Evolutionary conservation across 2,329 filamentous ascomycete species (phyloP).

Genomic region (Trichoderma sp.): DNA sequence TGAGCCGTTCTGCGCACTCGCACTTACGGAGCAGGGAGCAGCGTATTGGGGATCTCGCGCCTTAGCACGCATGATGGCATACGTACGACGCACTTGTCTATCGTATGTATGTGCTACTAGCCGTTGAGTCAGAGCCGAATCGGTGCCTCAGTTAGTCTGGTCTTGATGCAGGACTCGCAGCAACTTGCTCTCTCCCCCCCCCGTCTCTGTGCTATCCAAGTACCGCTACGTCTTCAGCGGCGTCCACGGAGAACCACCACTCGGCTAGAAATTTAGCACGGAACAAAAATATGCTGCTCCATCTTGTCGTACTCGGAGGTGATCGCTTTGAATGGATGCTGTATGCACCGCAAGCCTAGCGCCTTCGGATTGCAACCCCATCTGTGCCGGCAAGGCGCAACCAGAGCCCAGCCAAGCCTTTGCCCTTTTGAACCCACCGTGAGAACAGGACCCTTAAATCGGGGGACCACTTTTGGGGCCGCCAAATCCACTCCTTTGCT

Average conservation of each 20-base stretch:
- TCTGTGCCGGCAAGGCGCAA: slow-evolving; percentile 3
- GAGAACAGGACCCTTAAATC: slow-evolving; percentile 20
- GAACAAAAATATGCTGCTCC: background rate
- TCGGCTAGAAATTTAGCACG: background rate
- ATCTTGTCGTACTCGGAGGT: background rate
- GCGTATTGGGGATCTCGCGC: background rate
- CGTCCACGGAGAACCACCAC: background rate
- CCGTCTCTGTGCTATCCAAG: background rate
- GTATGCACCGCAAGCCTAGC: slow-evolving; percentile 14
- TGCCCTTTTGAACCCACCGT: slow-evolving; percentile 3
- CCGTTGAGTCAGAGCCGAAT: background rate
- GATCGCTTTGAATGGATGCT: background rate
- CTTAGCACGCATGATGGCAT: background rate
- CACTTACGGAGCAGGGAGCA: background rate
- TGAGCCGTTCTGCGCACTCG: background rate
- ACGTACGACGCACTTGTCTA: background rate
- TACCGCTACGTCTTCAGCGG: background rate
- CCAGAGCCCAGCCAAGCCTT: slow-evolving; percentile 4
- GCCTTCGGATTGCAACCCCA: slow-evolving; percentile 20
- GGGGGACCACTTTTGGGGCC: slow-evolving; percentile 2
- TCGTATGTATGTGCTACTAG: background rate
- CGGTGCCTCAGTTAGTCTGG: background rate
- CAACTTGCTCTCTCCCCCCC: background rate
- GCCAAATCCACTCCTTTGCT: slow-evolving; percentile 15
- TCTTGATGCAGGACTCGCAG: background rate